These are phyloP conservation scores for Metarhizium guizhouense DNA, from an alignment of 2,329 filamentous ascomycete species.

Conservation along the genomic window DNA sequence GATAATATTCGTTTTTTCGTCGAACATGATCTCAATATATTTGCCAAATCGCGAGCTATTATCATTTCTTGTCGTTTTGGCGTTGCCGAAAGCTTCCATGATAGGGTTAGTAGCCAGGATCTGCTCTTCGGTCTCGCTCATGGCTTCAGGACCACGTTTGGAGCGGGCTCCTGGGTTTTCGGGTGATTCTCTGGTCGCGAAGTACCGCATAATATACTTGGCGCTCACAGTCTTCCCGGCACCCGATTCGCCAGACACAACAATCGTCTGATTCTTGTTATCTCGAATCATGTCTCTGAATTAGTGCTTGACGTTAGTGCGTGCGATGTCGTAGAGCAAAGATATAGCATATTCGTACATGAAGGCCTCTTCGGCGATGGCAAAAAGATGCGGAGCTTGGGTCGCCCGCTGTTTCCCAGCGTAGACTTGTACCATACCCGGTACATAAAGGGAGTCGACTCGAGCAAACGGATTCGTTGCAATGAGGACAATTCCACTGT, in stretches of 20 bases:
- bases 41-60: slow-evolving; percentile 99
- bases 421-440: slow-evolving; percentile 99
- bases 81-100: slow-evolving; percentile 99
- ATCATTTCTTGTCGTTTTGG: slow-evolving; percentile 98
- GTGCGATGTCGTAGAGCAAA: neutral
- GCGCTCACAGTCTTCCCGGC: slow-evolving; percentile 98
- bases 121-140: slow-evolving; percentile 98
- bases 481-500: slow-evolving; percentile 97
- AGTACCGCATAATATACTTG: slow-evolving; percentile 99
- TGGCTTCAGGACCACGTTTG: slow-evolving; percentile 67
- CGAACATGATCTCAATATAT: slow-evolving; percentile 99
- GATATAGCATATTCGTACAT: slow-evolving; percentile 51
- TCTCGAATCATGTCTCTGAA: slow-evolving; percentile 91
- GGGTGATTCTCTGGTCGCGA: slow-evolving; percentile 91
- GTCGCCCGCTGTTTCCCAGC: slow-evolving; percentile 93
- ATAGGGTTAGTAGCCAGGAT: slow-evolving; percentile 97
- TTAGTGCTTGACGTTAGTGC: slow-evolving; percentile 34
- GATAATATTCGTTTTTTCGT: slow-evolving; percentile 89
- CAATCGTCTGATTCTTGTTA: slow-evolving; percentile 92
- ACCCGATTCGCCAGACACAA: slow-evolving; percentile 98
- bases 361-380: slow-evolving; percentile 97
- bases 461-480: slow-evolving; percentile 96
- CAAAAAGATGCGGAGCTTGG: slow-evolving; percentile 95
- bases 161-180: slow-evolving; percentile 72
- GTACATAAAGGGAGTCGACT: slow-evolving; percentile 95